Base-by-base conservation (phyloP, 2,329 filamentous ascomycete species). In the Botrytis fragariae region DNA sequence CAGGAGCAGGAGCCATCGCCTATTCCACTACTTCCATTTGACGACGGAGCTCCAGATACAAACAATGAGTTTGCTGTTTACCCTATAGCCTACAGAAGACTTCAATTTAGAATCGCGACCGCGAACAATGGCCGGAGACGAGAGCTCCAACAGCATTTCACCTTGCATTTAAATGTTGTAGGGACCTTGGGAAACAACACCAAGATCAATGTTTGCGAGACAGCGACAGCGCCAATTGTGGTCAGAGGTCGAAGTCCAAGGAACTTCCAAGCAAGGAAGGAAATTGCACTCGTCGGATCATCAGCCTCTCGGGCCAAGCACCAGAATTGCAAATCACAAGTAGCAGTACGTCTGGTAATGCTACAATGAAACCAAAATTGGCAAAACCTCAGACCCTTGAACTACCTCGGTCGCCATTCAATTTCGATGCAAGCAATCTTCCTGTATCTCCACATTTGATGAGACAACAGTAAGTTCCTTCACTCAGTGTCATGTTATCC, bases 141-240 rank as follows among this genome's bases (percentile, higher is more conserved):
- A 84, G 95, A 98, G 82, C 87, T 98, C 63, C 95, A 98, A 81
- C 95, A 98, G 81, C 95, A 98, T 83, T 98, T 98, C 82, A 91
- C 97, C 18, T 87, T 98, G 73, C 92, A 94, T 76, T 85, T 98
- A 69, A 97, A 95, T 82, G 91, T 97, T 16, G 86, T 95, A 76
- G 95, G 92, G 25, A 96, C 93, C 0, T 84, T 98, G 68, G 88
- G 93, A 1, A 96, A 93, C 74, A 94, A 94, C n/a, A 87, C 87
- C 48, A 97, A 95, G 82, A 88, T 94, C 48, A 88, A 93, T 12
- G 87, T 98, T 69, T 92, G 92, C 69, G 95, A 98, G 82, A 90
- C 94, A 25, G 91, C 91, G 44, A 98, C 95, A 0, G 92, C 94
- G 1, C 93, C 95, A 3, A 95, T 98, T 78, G 97, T 98, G 72